Evolutionary conservation across 805 yeast genomes (phyloP).

Genomic region (Metschnikowia lachancei): DNA sequence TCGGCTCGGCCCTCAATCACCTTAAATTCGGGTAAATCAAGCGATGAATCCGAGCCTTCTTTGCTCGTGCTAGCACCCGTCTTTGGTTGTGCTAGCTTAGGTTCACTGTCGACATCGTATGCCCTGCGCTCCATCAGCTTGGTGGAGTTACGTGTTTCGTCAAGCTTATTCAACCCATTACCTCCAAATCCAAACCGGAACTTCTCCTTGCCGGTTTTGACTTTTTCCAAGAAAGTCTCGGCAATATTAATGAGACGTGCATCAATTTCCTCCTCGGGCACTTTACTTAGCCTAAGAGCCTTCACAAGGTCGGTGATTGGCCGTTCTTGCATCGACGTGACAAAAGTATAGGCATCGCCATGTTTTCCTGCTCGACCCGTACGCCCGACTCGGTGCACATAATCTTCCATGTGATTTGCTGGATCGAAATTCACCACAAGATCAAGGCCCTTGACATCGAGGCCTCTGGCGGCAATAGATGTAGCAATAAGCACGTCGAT

Average conservation of each 20-base stretch:
- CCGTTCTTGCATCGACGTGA: conserved; percentile 59
- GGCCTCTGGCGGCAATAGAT: conserved; percentile 90
- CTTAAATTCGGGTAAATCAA: conserved; percentile 42
- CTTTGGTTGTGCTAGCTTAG: neutral
- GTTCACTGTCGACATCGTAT: conserved; percentile 35
- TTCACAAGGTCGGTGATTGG: conserved; percentile 66
- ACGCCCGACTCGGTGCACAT: conserved; percentile 93
- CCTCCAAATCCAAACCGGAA: conserved; percentile 87
- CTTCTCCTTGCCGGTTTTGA: conserved; percentile 63
- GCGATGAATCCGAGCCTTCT: neutral
- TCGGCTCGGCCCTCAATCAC: conserved; percentile 52
- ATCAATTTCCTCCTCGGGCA: conserved; percentile 45
- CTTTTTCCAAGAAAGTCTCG: conserved; percentile 52
- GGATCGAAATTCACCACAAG: conserved; percentile 72
- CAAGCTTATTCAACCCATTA: conserved; percentile 78
- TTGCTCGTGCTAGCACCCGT: neutral
- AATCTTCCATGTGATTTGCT: conserved; percentile 69
- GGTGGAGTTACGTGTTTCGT: conserved; percentile 53
- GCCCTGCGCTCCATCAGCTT: conserved; percentile 49
- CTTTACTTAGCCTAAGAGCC: conserved; percentile 59
- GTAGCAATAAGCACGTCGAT: conserved; percentile 79
- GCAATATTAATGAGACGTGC: conserved; percentile 50
- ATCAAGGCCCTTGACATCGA: conserved; percentile 84
- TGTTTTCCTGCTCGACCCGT: conserved; percentile 87
- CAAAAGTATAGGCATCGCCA: conserved; percentile 60